Base-by-base conservation (phyloP, 2,329 filamentous ascomycete species). In the Aschersonia sp. region DNA sequence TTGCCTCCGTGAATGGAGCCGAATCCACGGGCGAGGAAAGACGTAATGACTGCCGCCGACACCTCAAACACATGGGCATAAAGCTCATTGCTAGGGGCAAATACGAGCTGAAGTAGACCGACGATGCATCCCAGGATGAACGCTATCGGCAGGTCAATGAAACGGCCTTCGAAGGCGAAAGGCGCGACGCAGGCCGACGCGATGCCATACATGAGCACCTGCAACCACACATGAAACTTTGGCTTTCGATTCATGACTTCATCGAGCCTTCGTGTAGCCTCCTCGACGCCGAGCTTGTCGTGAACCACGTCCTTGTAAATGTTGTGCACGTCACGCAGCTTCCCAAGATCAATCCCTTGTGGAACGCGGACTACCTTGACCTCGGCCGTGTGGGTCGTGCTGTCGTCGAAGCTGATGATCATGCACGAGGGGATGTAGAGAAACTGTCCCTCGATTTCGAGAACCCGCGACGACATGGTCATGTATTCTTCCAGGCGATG, bases 401-500 rank as follows among this genome's bases (percentile, higher is more conserved):
- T 70, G 52, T 90, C 85, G 57, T 85, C 88, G 58, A 95, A 95
- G 5, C 87, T 90, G 59, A 95, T 84, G 48, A 95, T 85, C 89
- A 95, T 95, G 58, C 86, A 94, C 0, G 86, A 86, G 0, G 89
- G 88, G 32, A 95, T 78, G 60, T 95, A 95, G 29, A 95, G 68
- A 55, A 92, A 95, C 57, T 94, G 87, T 5, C 83, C 84, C 53
- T 94, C 84, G 12, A 95, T 89, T 62, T 89, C 85, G 39, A 95
- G 74, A 2, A 92, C 85, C n/a, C 85, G 76, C 1, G 89, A 83
- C 7, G 85, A 88, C 84, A 90, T 94, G 52, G 76, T 81, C 77
- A 95, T 82, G 62, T 94, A 95, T 60, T 94, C 84, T 63, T 95
- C 89, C 22, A 95, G 70, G 9, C 89, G 81, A 66, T 95, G 89